Percentiles rank a stretch among this genome's conserved stretches.
These are phyloP conservation scores for Plasmodium coatneyi DNA, from an alignment of 169 alveolate genomes.

Conservation along the genomic window DNA sequence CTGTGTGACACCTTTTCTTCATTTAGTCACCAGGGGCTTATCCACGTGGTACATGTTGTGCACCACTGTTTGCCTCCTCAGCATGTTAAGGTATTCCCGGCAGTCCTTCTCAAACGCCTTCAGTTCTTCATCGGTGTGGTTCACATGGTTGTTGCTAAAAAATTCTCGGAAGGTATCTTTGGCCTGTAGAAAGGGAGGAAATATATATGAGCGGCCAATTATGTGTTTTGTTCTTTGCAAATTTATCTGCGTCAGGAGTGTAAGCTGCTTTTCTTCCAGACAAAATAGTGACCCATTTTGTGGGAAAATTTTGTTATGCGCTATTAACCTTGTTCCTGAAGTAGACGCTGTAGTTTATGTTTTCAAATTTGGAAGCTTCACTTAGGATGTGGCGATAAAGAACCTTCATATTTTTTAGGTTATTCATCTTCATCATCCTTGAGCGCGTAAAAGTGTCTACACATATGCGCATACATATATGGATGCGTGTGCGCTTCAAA, in stretches of 20 bases:
- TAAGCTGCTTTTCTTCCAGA: background rate
- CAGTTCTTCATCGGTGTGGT: conserved; percentile 27
- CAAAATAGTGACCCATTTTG: background rate
- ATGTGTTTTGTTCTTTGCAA: background rate
- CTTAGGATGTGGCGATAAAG: conserved; percentile 70
- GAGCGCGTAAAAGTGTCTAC: background rate
- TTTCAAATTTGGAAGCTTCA: conserved; percentile 75
- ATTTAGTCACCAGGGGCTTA: conserved; percentile 67
- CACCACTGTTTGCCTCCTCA: conserved; percentile 66
- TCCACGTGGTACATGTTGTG: conserved; percentile 75
- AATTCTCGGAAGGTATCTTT: conserved; percentile 70
- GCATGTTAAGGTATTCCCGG: conserved; percentile 66
- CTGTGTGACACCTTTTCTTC: background rate
- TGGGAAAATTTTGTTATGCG: background rate
- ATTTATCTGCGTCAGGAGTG: background rate
- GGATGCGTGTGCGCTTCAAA: background rate
- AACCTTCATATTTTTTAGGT: conserved; percentile 28
- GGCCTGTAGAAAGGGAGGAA: conserved; percentile 38
- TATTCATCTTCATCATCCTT: conserved; percentile 55
- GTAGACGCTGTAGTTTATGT: conserved; percentile 70
- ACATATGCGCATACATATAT: background rate
- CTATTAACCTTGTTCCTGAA: conserved; percentile 52
- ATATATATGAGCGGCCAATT: background rate
- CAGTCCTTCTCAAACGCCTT: conserved; percentile 62
- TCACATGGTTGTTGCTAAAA: conserved; percentile 21